Base-by-base conservation (phyloP, 768 basidiomycete species). In the Calocera viscosa region DNA sequence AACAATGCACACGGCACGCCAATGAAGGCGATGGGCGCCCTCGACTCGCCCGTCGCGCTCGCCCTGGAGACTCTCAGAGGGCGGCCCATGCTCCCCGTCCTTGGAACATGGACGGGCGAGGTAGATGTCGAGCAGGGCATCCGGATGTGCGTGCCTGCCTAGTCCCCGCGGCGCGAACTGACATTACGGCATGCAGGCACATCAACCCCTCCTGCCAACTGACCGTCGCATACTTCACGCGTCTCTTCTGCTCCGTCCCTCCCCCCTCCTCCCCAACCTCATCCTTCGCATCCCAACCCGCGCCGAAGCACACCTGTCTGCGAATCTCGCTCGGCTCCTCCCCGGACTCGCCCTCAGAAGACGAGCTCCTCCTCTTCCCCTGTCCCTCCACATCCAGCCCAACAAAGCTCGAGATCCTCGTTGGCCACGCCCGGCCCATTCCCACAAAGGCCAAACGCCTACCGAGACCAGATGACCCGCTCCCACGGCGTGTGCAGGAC, bases 131-230 rank as follows among this genome's bases (percentile, higher is more conserved):
- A 60, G 53, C 53, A 26, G 2, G 53, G 53, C 14, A 60, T 60
- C 26, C 2, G 53, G 22, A 60, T 60, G 53, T 60, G 24, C 53
- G 53, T 22, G 8, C 53, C 22, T 60, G 14, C 30, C 14, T 19
- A 7, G 11, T 30, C 14, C 22, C 53, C 16, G 30, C 5, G 26
- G 2, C 5, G 53, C 30, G 11, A 60, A 26, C 53, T 60, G 11
- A 60, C 53, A 47, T 5, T 16, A 32, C 16, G 53, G 26, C 24
- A 60, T 28, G 7, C 16, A 60, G 53, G 26, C 53, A 60, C 22
- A 60, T 60, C 53, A 60, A 60, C 53, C 53, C 53, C 22, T 60
- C 53, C 26, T 60, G 26, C 22, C 53, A 60, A 8, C 53, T 60
- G 11, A 60, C 53, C 11, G 26, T 60, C 30, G 53, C 53, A 2